Percentiles rank a stretch among this genome's conserved stretches.
Evolutionary conservation across 768 basidiomycete species (phyloP).

Genomic region (Tylopilus vinaceipallidus): DNA sequence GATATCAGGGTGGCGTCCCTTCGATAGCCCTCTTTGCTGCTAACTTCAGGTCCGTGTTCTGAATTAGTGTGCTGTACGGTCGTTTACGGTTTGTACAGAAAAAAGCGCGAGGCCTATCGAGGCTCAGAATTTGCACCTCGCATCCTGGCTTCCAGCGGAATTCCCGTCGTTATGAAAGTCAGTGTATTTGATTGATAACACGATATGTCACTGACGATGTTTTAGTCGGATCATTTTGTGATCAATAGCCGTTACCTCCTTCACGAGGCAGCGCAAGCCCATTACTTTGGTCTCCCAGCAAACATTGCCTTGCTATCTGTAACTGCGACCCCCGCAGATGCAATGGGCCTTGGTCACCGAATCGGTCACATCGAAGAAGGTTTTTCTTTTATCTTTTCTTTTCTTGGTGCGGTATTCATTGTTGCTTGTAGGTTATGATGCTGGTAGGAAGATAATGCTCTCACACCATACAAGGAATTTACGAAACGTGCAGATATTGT

Average conservation of each 20-base stretch:
- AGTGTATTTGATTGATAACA: not conserved
- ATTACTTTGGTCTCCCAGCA: constrained; percentile 61
- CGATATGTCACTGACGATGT: not conserved
- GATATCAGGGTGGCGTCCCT: constrained; percentile 55
- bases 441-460: constrained; percentile 30
- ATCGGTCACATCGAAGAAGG: constrained; percentile 62
- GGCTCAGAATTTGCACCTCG: constrained; percentile 79
- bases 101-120: constrained; percentile 81
- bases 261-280: constrained; percentile 69
- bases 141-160: constrained; percentile 63
- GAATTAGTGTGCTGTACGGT: not conserved
- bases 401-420: not conserved
- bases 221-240: constrained; percentile 56
- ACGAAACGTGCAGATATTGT: constrained; percentile 52
- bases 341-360: constrained; percentile 72
- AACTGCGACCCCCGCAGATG: constrained; percentile 62
- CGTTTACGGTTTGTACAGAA: constrained; percentile 34
- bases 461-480: not conserved
- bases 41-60: constrained; percentile 35
- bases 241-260: constrained; percentile 66
- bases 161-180: constrained; percentile 77
- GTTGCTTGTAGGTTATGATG: constrained; percentile 41
- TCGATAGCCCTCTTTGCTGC: constrained; percentile 78
- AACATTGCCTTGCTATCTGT: constrained; percentile 62
- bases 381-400: not conserved